Base-by-base conservation (phyloP, 352 stramenopile genomes). In the Pythium aphanidermatum region DNA sequence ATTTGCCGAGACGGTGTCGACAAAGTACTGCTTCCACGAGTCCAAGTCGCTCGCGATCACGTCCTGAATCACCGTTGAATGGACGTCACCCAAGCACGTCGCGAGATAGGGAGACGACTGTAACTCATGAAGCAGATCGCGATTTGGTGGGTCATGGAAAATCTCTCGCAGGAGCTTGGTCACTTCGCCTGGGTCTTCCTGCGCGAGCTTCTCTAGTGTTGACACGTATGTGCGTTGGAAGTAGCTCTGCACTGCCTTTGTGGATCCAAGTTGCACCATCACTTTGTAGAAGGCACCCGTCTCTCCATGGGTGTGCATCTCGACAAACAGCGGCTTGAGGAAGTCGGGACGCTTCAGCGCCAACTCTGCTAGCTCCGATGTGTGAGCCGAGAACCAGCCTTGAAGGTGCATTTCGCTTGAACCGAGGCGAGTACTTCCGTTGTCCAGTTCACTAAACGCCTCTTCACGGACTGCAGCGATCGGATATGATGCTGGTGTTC, bases 371-470 rank as follows among this genome's bases (percentile, higher is more conserved):
- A 86, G 58, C 25, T 90, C 71, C 17, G 42, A 44, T 9, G 65
- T 57, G 50, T 90, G 74, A 0, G 65, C 65, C 0, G 57, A 55
- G 50, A 87, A 83, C 77, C 77, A 90, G 29, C 86, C 73, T 7
- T 72, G 25, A 12, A 86, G 40, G 10, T 74, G 47, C 25, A 56
- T 20, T 6, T 59, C 56, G 2, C 31, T 20, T 0, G 8, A 17
- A 25, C 25, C 17, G 16, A 17, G 17, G 28, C 40, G 23, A 20
- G 31, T 26, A 20, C 34, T 19, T 26, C 35, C 26, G 5, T 9
- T 26, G 23, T 43, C 23, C 2, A 36, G n/a, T n/a, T n/a, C n/a
- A n/a, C n/a, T n/a, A n/a, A n/a, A n/a, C n/a, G n/a, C n/a, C n/a
- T n/a, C n/a, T n/a, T n/a, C n/a, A n/a, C n/a, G n/a, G n/a, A n/a